phyloP scores from a whole-genome alignment of 176 grass and related monocot genomes.

The Ensete ventricosum region DNA sequence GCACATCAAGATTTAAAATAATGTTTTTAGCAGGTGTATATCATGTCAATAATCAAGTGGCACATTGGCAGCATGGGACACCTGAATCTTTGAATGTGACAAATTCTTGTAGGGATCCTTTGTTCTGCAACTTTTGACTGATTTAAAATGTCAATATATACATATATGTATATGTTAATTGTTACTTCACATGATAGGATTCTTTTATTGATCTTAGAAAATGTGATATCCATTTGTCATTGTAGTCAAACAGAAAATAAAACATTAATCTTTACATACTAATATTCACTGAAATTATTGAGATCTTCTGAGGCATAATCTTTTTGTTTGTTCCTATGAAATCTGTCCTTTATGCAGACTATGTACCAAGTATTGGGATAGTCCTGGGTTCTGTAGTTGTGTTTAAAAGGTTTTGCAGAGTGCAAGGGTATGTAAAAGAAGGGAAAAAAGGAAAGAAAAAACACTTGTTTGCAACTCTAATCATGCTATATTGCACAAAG shows the following conservation, averaged over 20 bases:
- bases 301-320: constrained; percentile 4
- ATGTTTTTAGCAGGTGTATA: too few relatives aligned
- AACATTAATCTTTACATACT: not conserved
- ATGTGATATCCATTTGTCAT: not conserved
- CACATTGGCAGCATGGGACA: too few relatives aligned
- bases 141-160: too few relatives aligned
- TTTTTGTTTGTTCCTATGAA: constrained; percentile 3
- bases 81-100: too few relatives aligned
- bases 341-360: constrained; percentile 16
- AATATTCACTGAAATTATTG: not conserved
- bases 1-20: too few relatives aligned
- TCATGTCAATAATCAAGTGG: too few relatives aligned
- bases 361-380: constrained; percentile 25
- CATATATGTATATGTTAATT: too few relatives aligned
- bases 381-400: constrained; percentile 18
- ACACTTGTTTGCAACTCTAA: constrained; percentile 22
- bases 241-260: too few relatives aligned
- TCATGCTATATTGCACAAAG: constrained; percentile 8
- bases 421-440: constrained; percentile 7
- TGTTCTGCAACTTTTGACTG: too few relatives aligned
- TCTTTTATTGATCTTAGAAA: not conserved
- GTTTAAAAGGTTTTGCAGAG: constrained; percentile 28
- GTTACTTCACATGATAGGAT: too few relatives aligned
- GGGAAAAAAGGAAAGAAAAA: too few relatives aligned
- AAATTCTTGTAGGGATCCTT: too few relatives aligned